Base-by-base conservation (phyloP, 164 flowering plant genomes). In the Stephania cephalantha region DNA sequence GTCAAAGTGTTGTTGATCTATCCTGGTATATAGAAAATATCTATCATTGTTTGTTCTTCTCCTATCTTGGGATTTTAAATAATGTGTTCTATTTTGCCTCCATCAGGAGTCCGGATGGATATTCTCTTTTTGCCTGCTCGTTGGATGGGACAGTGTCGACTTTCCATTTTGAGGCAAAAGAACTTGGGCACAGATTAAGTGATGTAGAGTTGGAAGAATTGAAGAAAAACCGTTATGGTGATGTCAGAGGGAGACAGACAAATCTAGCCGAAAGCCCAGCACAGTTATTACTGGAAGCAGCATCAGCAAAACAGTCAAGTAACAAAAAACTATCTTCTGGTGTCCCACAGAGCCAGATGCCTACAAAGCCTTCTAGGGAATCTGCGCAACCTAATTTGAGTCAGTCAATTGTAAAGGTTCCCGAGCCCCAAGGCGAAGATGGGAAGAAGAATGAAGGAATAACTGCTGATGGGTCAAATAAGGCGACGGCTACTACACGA, bases 61-160 rank as follows among this genome's bases (percentile, higher is more conserved):
- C 25, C n/a, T 61, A 61, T n/a, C 20, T n/a, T 61, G 29, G 25
- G 7, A 4, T 17, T 61, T 18, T 0, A n/a, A 58, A 31, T 44
- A 25, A 15, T 35, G 15, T 22, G 53, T 52, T n/a, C 64, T n/a
- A 15, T 15, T 50, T 48, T 68, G 81, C 9, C 46, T 67, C 44
- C 5, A 81, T 80, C 90, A 95, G 99, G 99, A 95, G 98, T 77
- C 94, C 99, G 75, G 99, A 96, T 88, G 99, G 99, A 6, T 95
- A 92, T 88, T 86, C 93, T 35, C 90, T 95, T 44, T 91, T 95
- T 83, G 99, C 99, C 15, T 95, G 99, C 81, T 95, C 99, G 75
- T 86, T 96, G 85, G 99, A 96, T 79, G 99, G 99, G 73, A 88
- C 97, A 5, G 90, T 90, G 71, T 93, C 98, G 45, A 90, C 91